phyloP scores from a whole-genome alignment of 768 basidiomycete genomes.

The Roridomyces roridus region DNA sequence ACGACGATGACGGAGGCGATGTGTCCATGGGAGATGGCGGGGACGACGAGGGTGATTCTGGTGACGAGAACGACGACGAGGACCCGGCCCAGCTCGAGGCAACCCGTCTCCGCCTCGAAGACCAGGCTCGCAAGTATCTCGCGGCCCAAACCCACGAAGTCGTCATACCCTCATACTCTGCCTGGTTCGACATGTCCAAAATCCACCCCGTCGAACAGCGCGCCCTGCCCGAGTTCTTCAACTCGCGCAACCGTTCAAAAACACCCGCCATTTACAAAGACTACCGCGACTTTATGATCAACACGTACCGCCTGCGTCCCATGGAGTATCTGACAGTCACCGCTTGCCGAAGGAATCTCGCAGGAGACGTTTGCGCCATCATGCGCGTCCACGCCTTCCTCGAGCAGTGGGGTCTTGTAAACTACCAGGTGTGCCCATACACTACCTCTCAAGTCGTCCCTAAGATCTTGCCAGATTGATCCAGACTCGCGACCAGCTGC shows the following conservation, averaged over 20 bases:
- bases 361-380: conserved; percentile 97
- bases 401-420: conserved; percentile 98
- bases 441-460: background rate
- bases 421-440: conserved; percentile 82
- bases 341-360: conserved; percentile 93
- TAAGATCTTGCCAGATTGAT: conserved; percentile 72
- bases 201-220: conserved; percentile 92
- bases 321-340: conserved; percentile 97
- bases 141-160: conserved; percentile 97
- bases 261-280: conserved; percentile 98
- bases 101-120: conserved; percentile 78
- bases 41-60: conserved; percentile 80
- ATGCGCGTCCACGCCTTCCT: conserved; percentile 99
- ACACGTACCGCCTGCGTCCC: conserved; percentile 94
- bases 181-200: conserved; percentile 97
- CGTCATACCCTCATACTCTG: conserved; percentile 95
- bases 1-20: conserved; percentile 74
- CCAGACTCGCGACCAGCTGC: conserved; percentile 95
- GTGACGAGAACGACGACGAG: conserved; percentile 84
- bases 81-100: conserved; percentile 86
- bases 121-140: conserved; percentile 91
- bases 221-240: conserved; percentile 98
- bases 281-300: conserved; percentile 99
- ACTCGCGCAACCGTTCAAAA: conserved; percentile 91
- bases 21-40: conserved; percentile 83